Conservation (phyloP, 176 grass and related monocot genomes). For the Zizania latifolia region DNA sequence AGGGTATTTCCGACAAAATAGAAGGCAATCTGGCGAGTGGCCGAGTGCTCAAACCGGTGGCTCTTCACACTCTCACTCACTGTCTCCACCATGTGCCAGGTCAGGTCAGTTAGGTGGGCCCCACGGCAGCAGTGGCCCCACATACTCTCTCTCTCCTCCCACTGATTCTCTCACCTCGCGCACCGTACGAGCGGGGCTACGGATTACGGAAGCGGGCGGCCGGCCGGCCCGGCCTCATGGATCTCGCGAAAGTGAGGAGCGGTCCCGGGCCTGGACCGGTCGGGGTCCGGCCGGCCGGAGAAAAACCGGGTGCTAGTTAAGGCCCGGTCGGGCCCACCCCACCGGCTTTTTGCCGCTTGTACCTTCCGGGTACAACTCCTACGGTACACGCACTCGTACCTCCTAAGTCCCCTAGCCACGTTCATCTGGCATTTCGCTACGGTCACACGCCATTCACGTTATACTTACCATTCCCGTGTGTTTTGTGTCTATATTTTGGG, state of each 20-base stretch:
- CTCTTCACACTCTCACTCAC: not conserved
- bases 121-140: not conserved
- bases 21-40: no score
- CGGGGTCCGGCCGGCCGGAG: constrained; percentile 2
- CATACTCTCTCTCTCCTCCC: not conserved
- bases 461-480: not conserved
- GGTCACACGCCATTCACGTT: not conserved
- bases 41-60: not conserved
- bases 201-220: constrained; percentile 39
- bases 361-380: constrained; percentile 18
- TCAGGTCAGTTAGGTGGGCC: constrained; percentile 25
- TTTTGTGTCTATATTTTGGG: not conserved
- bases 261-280: not conserved
- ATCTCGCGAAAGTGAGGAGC: not conserved
- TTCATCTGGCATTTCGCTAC: not conserved
- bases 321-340: not conserved
- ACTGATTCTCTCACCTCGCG: not conserved
- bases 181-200: constrained; percentile 41
- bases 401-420: not conserved
- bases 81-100: constrained; percentile 31
- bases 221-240: not conserved
- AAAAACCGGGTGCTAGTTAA: constrained; percentile 21
- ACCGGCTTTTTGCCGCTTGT: not conserved
- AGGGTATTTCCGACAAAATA: not conserved
- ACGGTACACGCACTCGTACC: constrained; percentile 30